Base-by-base conservation (phyloP, 164 flowering plant species). In the Vitis vinifera region DNA sequence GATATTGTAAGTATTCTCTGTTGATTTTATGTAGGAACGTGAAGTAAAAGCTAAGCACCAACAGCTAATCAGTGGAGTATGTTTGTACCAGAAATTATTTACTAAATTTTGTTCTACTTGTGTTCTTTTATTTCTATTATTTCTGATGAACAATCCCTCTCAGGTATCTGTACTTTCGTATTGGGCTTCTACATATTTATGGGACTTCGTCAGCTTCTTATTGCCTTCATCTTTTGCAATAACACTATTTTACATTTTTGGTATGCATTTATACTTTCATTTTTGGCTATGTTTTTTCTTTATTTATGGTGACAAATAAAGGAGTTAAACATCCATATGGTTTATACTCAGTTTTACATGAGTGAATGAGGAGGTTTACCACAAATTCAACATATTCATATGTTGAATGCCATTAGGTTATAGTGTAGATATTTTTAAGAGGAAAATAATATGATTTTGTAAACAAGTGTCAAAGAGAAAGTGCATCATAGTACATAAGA, bases 21-120 rank as follows among this genome's bases (percentile, higher is more conserved):
- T 30, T 72, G 51, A 30, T 37, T n/a, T 74, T 44, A 64, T 77
- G 73, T 86, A 95, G 99, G 99, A 95, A 66, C 91, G 92, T 50
- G 99, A 95, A 85, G 96, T 91, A 16, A 95, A 90, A 76, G 99
- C 98, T 51, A 95, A 95, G 77, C 98, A 95, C 72, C 99, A 95
- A 53, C 99, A 95, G 61, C 79, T 95, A 72, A 88, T 95, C 66
- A 95, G 99, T 82, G 99, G 99, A 85, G 99, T 95, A 90, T 66
- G 82, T 51, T 52, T 58, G 17, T 65, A 50, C 13, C 57, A 12
- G 14, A 44, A 68, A 50, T 37, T 65, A 17, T 27, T 10, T 47
- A 31, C 6, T 49, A 51, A 9, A 9, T 12, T 44, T 15, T 51
- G 30, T 50, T 6, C 47, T 52, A 7, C 12, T 12, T 14, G 14